Base-by-base conservation (phyloP, 1,284 basidiomycete genomes). In the Melampsora americana region DNA sequence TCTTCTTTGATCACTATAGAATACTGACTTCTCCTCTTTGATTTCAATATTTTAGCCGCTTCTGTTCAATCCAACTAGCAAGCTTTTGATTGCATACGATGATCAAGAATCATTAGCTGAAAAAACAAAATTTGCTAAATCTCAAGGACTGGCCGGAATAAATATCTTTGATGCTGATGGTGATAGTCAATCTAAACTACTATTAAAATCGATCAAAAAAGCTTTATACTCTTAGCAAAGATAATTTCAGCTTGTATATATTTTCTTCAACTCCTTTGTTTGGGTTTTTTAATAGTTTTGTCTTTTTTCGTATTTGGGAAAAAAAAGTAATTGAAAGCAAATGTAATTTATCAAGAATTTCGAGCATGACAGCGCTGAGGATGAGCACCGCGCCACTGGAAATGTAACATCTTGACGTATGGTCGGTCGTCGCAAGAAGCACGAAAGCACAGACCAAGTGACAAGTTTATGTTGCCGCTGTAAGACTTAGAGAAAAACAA, bases 111-210 rank as follows among this genome's bases (percentile, higher is more conserved):
- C 73, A 18, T 32, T 75, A 12, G 59, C 73, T 26, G 53, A 66
- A 20, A 75, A 75, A 60, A 46, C 66, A 12, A 39, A 42, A 12
- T 68, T 48, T 61, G 73, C 66, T 9, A 60, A 48, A 42, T 61
- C 50, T 5, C 62, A 62, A 28, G 73, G 73, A 28, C 20, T 75
- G 12, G 66, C 39, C 3, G 73, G 73, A 28, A 44, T 75, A 30
- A 75, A 75, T 42, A 59, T 75, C 42, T 75, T 75, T 60, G 73
- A 75, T 44, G 73, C 73, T 9, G 67, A 56, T 16, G 73, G 73
- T 35, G 73, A 75, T 46, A 68, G 66, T 28, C 73, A 60, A 48
- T 50, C 56, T n/a, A 42, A 56, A 26, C 26, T 62, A 59, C 39
- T 75, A 12, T 11, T 75, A 50, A 75, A 68, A 60, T 64, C 56